Evolutionary conservation across 306 rosid species (phyloP), one percentile per base, ranked within the genome.

Genomic region (Casuarina equisetifolia): DNA sequence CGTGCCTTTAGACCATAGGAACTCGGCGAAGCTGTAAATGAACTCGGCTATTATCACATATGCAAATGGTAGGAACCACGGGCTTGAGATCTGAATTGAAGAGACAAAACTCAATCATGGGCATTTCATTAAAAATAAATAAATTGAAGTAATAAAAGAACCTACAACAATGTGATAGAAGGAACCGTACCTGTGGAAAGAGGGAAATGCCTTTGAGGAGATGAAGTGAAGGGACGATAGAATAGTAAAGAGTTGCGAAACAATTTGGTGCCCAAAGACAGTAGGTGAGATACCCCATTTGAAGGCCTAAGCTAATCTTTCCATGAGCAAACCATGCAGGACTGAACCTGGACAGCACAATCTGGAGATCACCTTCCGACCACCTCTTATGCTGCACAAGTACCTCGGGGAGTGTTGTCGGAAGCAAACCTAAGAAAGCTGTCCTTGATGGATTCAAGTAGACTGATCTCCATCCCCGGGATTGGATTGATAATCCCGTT

Each of bases 331-430:
- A 73, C 91, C 88, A 83, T 0, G 76, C 90, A 45, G 93, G 93
- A 69, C 92, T 90, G 42, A 81, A 86, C 78, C 78, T 84, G 0
- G 98, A 88, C 69, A 92, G 45, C 71, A 90, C 15, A 72, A 94
- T 83, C 13, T 82, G 92, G 11, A 94, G 68, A 42, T 89, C 87
- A 3, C 98, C 98, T 86, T 90, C 94, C 10, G 94, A 88, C 97
- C 96, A 90, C 82, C 98, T 88, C 87, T 90, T 94, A 19, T 92
- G 94, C 39, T 94, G 97, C 54, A 88, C 86, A 17, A 91, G 89
- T 5, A 76, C 73, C 62, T 90, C 85, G 45, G 72, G 72, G 75
- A 94, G 73, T 9, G 94, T 74, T 52, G 83, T 83, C 62, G 93
- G 86, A 70, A 91, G 94, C 4, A 89, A 46, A 2, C 97, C 97